These are phyloP conservation scores for Lactifluus piperatus DNA, from an alignment of 768 basidiomycete genomes.

Conservation along the genomic window DNA sequence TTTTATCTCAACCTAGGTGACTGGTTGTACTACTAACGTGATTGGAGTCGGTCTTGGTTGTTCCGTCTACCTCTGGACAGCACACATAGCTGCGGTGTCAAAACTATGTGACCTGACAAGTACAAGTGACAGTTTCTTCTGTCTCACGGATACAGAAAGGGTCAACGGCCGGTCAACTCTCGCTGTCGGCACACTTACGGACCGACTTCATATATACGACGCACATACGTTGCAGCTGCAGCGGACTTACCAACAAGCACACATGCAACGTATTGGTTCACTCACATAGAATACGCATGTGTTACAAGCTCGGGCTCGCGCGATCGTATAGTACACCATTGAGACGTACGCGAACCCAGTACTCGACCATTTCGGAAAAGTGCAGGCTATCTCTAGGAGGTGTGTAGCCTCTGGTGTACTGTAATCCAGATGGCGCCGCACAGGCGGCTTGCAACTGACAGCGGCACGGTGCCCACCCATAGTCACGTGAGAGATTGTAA, in stretches of 20 bases:
- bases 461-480: too few species aligned
- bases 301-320: constrained; percentile 84
- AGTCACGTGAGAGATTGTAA: too few species aligned
- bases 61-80: constrained; percentile 96
- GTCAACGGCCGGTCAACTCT: constrained; percentile 83
- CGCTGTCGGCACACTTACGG: constrained; percentile 88
- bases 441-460: constrained; percentile 43
- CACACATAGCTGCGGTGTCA: constrained; percentile 84
- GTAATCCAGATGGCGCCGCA: constrained; percentile 54
- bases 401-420: constrained; percentile 92
- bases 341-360: constrained; percentile 75
- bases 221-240: constrained; percentile 64
- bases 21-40: constrained; percentile 92
- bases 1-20: constrained; percentile 98
- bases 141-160: constrained; percentile 93
- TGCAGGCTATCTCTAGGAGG: constrained; percentile 81
- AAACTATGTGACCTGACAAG: constrained; percentile 75
- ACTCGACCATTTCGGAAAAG: constrained; percentile 60
- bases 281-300: constrained; percentile 90
- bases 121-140: constrained; percentile 73
- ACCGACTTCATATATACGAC: constrained; percentile 90
- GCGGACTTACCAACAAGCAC: constrained; percentile 79
- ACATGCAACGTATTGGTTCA: constrained; percentile 83
- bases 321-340: constrained; percentile 84
- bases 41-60: constrained; percentile 87